These are phyloP conservation scores for Hansfordia pulvinata DNA, from an alignment of 2,329 filamentous ascomycete genomes.

Conservation along the genomic window DNA sequence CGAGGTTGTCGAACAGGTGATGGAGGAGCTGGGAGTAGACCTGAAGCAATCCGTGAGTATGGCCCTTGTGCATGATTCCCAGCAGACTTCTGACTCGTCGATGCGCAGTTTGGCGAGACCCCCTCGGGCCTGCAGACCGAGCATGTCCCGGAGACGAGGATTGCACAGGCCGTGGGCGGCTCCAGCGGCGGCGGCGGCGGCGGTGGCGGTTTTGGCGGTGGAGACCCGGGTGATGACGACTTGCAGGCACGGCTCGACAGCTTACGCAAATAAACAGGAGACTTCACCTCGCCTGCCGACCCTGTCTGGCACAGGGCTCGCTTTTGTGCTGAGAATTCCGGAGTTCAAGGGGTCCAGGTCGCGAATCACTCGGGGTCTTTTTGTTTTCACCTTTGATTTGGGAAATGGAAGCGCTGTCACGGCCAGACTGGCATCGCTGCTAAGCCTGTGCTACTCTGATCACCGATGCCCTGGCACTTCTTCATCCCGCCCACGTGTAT, in stretches of 20 bases:
- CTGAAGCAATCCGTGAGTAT: slow-evolving; percentile 70
- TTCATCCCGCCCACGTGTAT: no score
- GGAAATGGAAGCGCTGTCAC: no score
- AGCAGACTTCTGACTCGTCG: slow-evolving; percentile 9
- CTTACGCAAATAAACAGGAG: slow-evolving; percentile 54
- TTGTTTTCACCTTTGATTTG: no score
- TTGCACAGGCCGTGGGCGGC: slow-evolving; percentile 77
- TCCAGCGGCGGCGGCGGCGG: slow-evolving; percentile 39
- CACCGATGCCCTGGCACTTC: no score
- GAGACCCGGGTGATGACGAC: slow-evolving; percentile 92
- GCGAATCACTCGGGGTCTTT: no score
- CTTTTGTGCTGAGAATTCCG: no score
- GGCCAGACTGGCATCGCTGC: no score
- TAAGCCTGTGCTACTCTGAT: no score
- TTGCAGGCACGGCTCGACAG: slow-evolving; percentile 89
- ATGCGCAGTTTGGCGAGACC: slow-evolving; percentile 70
- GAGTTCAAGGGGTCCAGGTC: no score
- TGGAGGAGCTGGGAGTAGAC: slow-evolving; percentile 95
- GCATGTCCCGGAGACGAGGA: slow-evolving; percentile 57
- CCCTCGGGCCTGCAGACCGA: slow-evolving; percentile 70
- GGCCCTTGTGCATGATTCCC: slow-evolving; percentile 1
- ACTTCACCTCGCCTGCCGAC: no score
- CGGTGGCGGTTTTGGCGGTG: no score
- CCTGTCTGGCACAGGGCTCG: no score
- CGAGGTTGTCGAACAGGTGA: slow-evolving; percentile 88